A percentile compares a stretch with the other conserved stretches of the same genome.
phyloP scores from a whole-genome alignment of 2,329 filamentous ascomycete species.

The Periconia digitata region DNA sequence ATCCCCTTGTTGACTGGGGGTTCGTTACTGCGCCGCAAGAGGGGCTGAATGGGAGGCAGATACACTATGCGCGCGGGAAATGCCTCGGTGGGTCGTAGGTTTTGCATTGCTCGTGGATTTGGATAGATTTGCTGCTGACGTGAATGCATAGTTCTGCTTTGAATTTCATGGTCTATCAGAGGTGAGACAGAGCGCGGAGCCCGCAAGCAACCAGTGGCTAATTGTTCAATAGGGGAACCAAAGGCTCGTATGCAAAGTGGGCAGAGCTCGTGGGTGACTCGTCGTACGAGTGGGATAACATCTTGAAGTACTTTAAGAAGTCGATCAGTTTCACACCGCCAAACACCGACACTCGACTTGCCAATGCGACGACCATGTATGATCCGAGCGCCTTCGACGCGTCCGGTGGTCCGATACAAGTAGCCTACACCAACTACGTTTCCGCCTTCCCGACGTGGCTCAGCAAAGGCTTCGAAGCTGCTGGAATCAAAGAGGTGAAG shows the following conservation, averaged over 20 bases:
- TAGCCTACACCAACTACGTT: slow-evolving; percentile 23
- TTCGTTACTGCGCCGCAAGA: slow-evolving; percentile 31
- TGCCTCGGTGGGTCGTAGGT: slow-evolving; percentile 27
- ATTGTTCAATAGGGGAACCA: slow-evolving; percentile 12
- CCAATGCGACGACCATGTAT: slow-evolving; percentile 15
- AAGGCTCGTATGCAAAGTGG: slow-evolving; percentile 27
- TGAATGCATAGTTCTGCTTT: slow-evolving; percentile 15
- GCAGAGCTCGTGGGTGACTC: slow-evolving; percentile 31
- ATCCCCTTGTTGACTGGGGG: slow-evolving; percentile 31
- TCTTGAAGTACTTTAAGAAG: slow-evolving; percentile 31
- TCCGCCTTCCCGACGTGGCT: slow-evolving; percentile 13
- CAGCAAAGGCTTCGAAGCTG: slow-evolving; percentile 11
- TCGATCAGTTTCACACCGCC: slow-evolving; percentile 32
- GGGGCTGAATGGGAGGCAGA: slow-evolving; percentile 12
- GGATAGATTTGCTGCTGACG: no score
- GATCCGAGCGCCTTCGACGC: slow-evolving; percentile 11
- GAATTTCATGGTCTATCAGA: slow-evolving; percentile 29
- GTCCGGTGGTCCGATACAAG: slow-evolving; percentile 14
- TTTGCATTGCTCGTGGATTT: no score
- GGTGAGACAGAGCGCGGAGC: no score
- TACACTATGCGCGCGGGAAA: slow-evolving; percentile 35
- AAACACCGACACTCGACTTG: slow-evolving; percentile 9
- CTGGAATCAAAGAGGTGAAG: not conserved
- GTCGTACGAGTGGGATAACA: slow-evolving; percentile 29
- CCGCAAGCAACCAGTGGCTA: no score